phyloP scores from a whole-genome alignment of 768 basidiomycete species.

The Russula abietina region DNA sequence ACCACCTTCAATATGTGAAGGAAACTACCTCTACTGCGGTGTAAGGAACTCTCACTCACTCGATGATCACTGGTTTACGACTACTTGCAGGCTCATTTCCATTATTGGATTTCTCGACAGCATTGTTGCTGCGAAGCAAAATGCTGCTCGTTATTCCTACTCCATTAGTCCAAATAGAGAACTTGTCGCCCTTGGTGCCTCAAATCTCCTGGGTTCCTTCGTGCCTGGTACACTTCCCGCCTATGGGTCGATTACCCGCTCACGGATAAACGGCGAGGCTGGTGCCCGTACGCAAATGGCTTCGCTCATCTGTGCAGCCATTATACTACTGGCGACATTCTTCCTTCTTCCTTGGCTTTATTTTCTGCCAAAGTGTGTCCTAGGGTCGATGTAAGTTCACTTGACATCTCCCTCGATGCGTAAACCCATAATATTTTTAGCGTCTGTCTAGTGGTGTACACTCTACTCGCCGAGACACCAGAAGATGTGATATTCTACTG shows the following conservation, averaged over 20 bases:
- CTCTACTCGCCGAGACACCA: conserved; percentile 78
- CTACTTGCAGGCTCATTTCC: conserved; percentile 52
- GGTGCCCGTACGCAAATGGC: conserved; percentile 90
- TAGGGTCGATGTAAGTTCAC: conserved; percentile 72
- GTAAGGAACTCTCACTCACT: conserved; percentile 34
- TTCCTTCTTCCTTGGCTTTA: conserved; percentile 83
- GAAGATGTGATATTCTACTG: conserved; percentile 83
- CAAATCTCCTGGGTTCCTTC: conserved; percentile 73
- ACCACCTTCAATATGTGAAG: conserved; percentile 58
- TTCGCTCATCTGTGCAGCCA: conserved; percentile 63
- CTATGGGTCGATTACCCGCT: conserved; percentile 88
- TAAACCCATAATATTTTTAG: conserved; percentile 35
- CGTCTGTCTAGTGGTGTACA: conserved; percentile 79
- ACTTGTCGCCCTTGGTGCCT: conserved; percentile 84
- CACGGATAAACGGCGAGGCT: conserved; percentile 84
- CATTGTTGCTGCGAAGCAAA: conserved; percentile 94
- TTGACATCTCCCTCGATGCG: conserved; percentile 9
- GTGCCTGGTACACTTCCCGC: conserved; percentile 88
- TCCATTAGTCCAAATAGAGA: conserved; percentile 92
- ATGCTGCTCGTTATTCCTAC: conserved; percentile 76
- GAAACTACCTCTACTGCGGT: conserved; percentile 82
- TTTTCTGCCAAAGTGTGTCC: conserved; percentile 83
- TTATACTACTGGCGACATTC: conserved; percentile 81
- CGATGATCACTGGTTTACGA: neutral
- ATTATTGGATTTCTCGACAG: conserved; percentile 91